Evolutionary conservation across 768 basidiomycete species (phyloP).

Genomic region (Cystoderma amianthinum): DNA sequence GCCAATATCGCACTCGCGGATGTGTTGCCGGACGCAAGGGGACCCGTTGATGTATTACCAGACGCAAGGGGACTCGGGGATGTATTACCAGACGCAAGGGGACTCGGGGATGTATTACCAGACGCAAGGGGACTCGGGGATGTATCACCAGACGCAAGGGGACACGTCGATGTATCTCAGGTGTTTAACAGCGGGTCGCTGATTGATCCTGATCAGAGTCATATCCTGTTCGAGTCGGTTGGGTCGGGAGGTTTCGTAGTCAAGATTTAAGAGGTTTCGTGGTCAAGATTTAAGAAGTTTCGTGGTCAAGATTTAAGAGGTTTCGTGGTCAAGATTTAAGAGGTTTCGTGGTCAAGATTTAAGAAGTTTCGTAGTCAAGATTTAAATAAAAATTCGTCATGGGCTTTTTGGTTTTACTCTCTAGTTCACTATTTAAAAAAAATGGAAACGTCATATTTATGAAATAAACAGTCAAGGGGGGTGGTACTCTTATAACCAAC

Average conservation of each 20-base stretch:
- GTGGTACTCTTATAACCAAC: too few species aligned
- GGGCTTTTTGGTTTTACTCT: too few species aligned
- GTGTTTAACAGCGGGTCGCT: conserved; percentile 28
- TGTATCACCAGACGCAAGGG: too few species aligned
- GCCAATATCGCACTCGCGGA: conserved; percentile 22
- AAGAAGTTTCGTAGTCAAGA: too few species aligned
- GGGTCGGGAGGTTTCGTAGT: conserved; percentile 35
- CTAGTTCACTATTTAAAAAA: too few species aligned
- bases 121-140: conserved; percentile 4
- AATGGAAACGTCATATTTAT: too few species aligned
- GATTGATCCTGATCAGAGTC: conserved; percentile 13
- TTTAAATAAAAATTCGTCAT: too few species aligned
- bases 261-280: background rate
- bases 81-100: conserved; percentile 5
- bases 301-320: too few species aligned
- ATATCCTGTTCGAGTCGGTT: conserved; percentile 27
- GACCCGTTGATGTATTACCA: conserved; percentile 9
- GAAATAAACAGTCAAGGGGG: too few species aligned
- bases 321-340: too few species aligned
- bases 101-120: conserved; percentile 9
- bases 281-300: too few species aligned
- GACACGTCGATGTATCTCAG: conserved; percentile 16
- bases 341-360: too few species aligned
- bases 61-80: conserved; percentile 8
- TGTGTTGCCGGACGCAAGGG: conserved; percentile 5